Percentiles rank a stretch among this genome's conserved stretches.
These are phyloP conservation scores for Leishmania braziliensis DNA, from an alignment of 208 protist genomes.

Conservation along the genomic window DNA sequence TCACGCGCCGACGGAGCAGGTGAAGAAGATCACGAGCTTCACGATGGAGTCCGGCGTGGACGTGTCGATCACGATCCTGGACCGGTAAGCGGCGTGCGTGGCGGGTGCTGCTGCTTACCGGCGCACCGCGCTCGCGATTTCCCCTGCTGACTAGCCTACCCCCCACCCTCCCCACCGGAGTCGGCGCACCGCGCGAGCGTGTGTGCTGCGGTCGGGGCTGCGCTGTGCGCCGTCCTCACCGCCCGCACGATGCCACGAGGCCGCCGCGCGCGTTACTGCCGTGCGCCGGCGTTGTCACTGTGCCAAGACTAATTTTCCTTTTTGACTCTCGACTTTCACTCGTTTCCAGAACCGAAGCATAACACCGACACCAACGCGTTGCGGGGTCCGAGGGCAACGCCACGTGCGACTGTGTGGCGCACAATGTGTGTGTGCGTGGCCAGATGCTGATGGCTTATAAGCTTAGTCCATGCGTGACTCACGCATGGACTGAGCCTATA, in stretches of 20 bases:
- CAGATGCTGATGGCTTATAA: neutral
- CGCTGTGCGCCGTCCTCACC: conserved; percentile 6
- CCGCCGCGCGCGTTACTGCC: conserved; percentile 6
- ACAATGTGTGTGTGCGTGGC: neutral
- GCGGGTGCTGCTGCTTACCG: neutral
- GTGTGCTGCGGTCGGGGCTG: neutral
- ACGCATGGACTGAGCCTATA: neutral
- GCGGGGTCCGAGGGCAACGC: neutral
- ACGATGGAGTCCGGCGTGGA: conserved; percentile 88
- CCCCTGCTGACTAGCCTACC: neutral
- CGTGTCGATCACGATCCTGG: conserved; percentile 84
- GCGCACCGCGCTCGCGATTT: conserved; percentile 2
- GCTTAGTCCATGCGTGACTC: neutral
- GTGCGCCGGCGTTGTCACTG: conserved; percentile 36
- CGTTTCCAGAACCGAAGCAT: neutral
- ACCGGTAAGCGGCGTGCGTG: conserved; percentile 31
- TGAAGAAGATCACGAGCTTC: conserved; percentile 94
- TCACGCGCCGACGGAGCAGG: conserved; percentile 82
- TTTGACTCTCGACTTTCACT: conserved; percentile 13
- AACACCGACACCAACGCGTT: neutral
- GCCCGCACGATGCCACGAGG: neutral
- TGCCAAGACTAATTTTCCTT: conserved; percentile 29
- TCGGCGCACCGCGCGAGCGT: conserved; percentile 1
- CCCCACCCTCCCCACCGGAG: neutral
- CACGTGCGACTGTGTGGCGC: neutral